A percentile compares a stretch with the other conserved stretches of the same genome.
phyloP scores from a whole-genome alignment of 805 yeast species.

The Wickerhamiella lipophila region DNA sequence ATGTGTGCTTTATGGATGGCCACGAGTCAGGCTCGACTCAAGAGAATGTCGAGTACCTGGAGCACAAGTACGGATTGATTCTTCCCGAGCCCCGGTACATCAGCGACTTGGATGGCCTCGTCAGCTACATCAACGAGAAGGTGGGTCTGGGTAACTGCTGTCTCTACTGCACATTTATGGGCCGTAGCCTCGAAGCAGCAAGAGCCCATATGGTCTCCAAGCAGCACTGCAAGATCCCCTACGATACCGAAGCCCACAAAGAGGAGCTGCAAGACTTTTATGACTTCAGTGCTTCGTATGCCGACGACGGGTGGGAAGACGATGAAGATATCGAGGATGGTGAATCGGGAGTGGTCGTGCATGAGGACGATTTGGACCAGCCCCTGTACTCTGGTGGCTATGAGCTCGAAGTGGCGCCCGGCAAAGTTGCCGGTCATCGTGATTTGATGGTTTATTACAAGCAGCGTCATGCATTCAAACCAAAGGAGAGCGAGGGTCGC shows the following conservation, averaged over 20 bases:
- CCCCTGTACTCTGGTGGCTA: constrained; percentile 45
- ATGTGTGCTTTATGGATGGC: constrained; percentile 34
- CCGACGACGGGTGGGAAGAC: constrained; percentile 30
- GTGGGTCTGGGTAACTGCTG: constrained; percentile 77
- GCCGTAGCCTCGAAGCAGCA: constrained; percentile 71
- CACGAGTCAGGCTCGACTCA: constrained; percentile 41
- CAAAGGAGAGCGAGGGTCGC: constrained; percentile 47
- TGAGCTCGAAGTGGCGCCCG: constrained; percentile 64
- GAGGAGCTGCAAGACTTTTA: constrained; percentile 67
- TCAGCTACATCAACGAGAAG: constrained; percentile 65
- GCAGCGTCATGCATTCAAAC: constrained; percentile 45
- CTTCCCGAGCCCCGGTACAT: constrained; percentile 72
- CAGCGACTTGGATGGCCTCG: constrained; percentile 53
- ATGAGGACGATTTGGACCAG: constrained; percentile 25
- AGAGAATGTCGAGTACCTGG: constrained; percentile 63
- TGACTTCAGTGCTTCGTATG: constrained; percentile 61
- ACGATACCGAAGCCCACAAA: constrained; percentile 67
- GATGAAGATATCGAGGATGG: constrained; percentile 27
- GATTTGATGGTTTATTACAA: constrained; percentile 57
- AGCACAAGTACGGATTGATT: constrained; percentile 65
- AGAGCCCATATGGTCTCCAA: constrained; percentile 80
- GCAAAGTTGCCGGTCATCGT: constrained; percentile 71
- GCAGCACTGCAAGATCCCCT: constrained; percentile 81
- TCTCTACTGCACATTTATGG: constrained; percentile 69
- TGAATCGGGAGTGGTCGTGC: constrained; percentile 21